Base-by-base conservation (phyloP, 1,139 yeast species). In the Cylindricascospora bacillispora region DNA sequence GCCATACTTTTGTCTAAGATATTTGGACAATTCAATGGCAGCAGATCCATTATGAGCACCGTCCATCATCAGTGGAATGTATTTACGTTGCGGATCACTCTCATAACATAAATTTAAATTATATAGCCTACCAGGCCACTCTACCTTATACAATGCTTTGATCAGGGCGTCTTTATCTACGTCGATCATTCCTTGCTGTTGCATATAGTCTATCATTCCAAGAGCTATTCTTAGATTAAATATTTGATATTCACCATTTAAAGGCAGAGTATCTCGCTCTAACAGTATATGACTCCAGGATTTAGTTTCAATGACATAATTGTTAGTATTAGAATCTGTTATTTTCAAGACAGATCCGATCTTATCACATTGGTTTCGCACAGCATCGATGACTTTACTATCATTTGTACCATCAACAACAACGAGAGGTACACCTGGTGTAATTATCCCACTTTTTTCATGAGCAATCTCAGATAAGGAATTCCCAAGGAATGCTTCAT, bases 41-140 rank as follows among this genome's bases (percentile, higher is more conserved):
- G 95, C 93, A 39, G 76, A 73, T 13, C 72, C 73, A 48, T 89
- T 89, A 51, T 89, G 98, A 0, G 97, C 97, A 2, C 98, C 98
- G 54, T 89, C 98, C 2, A 85, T 43, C 5, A 83, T 53, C 0
- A 77, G 56, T 1, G 58, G 52, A 12, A 35, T 29, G 1, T 32
- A 28, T 6, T 25, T 28, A 5, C 26, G 13, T 13, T 17, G 14
- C 14, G 18, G 23, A n/a, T 27, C 12, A 3, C 24, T 13, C 2
- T 49, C 33, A 20, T 54, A 53, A 3, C 22, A 20, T 17, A 46
- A 40, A 3, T 41, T 35, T 2, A 73, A 29, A 1, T 45, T 36
- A 40, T 78, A 86, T 24, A 79, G 53, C 40, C 86, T 55, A 2
- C 79, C 79, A 3, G 78, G 75, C 82, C 83, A 73, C 20, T 48